Evolutionary conservation across 2,329 filamentous ascomycete genomes (phyloP), one percentile per base, ranked within the genome.

Genomic region (Colletotrichum sp.): DNA sequence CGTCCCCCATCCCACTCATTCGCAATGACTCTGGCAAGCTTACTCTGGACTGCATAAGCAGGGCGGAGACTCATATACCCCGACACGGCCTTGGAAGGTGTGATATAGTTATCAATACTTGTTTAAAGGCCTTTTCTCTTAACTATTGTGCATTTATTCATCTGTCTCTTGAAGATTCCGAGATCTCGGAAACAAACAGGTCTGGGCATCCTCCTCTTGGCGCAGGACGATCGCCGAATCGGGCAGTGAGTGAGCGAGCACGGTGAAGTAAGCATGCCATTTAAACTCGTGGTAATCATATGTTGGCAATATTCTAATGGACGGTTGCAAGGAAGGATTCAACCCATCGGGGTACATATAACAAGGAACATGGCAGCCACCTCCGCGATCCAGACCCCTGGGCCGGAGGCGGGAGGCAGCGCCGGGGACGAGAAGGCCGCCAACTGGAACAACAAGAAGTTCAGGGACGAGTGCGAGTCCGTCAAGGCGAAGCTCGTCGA

Each of bases 391-490:
- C 76, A 77, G 59, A 76, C 70, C n/a, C 67, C 75, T 24, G 26
- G 70, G 36, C 69, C 76, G 10, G 70, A 77, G 60, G 63, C 66
- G 73, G 75, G 69, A 28, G 71, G 60, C 26, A 70, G 68, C 44
- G 72, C 71, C 12, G 55, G 76, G 6, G 81, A 82, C 77, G 81
- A 82, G 55, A 80, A 82, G 62, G 81, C 73, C 15, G 67, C 73
- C 10, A 71, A 69, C 67, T 82, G 81, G 78, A 81, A 82, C 68
- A 81, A 82, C 16, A 85, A 84, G 78, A 85, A 87, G 80, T 82
- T 82, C 69, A 85, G 81, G 62, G 88, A 90, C 9, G 89, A 90
- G 60, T 82, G 81, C 52, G 86, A 89, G 6, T 69, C 77, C 6
- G 79, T 82, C 12, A 86, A 83, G 59, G 72, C 82, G 3, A 85